A percentile compares a stretch with the other conserved stretches of the same genome.
These are phyloP conservation scores for Syzygium jambos DNA, from an alignment of 345 rosid genomes.

Conservation along the genomic window DNA sequence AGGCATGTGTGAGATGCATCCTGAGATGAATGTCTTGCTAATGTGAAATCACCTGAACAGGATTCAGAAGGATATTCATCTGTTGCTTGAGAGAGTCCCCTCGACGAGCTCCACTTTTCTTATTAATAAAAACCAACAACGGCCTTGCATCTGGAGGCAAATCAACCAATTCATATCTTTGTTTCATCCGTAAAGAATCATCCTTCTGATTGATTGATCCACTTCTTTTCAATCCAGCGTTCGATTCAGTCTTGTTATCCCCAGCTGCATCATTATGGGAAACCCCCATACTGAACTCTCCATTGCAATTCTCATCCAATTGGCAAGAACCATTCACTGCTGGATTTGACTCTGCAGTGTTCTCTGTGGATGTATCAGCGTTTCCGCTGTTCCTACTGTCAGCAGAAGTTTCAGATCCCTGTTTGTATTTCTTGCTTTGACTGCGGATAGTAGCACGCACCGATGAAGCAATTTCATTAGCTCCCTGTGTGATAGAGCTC, in stretches of 20 bases:
- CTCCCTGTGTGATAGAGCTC: slow-evolving; percentile 93
- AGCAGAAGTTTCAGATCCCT: slow-evolving; percentile 46
- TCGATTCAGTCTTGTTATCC: slow-evolving; percentile 19
- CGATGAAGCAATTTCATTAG: slow-evolving; percentile 87
- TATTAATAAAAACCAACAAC: slow-evolving; percentile 75
- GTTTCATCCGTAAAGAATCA: slow-evolving; percentile 68
- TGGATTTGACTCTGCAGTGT: slow-evolving; percentile 45
- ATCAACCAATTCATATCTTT: slow-evolving; percentile 68
- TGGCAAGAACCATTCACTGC: slow-evolving; percentile 31
- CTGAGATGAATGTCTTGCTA: background rate
- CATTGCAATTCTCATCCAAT: slow-evolving; percentile 39
- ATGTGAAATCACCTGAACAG: slow-evolving; percentile 54
- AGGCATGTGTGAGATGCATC: background rate
- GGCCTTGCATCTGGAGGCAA: slow-evolving; percentile 81
- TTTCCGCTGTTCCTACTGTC: slow-evolving; percentile 49
- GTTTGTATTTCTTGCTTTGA: slow-evolving; percentile 79
- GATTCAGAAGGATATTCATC: slow-evolving; percentile 74
- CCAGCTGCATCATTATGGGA: slow-evolving; percentile 26
- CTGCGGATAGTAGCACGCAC: slow-evolving; percentile 91
- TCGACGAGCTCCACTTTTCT: slow-evolving; percentile 86
- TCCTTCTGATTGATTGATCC: slow-evolving; percentile 69
- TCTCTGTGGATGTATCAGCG: slow-evolving; percentile 46
- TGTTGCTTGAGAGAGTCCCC: slow-evolving; percentile 71
- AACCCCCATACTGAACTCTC: slow-evolving; percentile 18
- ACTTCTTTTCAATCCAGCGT: slow-evolving; percentile 25